Conservation (phyloP, 208 protist genomes). For the Zelonia costaricensis region DNA sequence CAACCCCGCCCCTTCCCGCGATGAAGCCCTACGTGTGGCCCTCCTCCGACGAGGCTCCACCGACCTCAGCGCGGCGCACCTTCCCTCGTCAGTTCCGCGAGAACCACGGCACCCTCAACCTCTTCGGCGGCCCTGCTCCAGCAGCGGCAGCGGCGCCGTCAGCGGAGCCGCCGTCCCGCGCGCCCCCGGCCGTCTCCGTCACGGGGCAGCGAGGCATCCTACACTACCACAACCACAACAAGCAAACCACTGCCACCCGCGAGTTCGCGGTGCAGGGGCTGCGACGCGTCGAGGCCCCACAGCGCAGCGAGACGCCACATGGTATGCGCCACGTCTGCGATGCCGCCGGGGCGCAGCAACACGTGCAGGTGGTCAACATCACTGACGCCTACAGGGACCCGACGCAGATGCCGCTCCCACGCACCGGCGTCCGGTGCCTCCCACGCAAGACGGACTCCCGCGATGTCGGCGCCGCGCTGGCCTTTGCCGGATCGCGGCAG, state of each 20-base stretch:
- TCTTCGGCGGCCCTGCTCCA: slow-evolving; percentile 20
- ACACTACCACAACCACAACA: slow-evolving; percentile 39
- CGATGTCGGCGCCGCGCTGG: slow-evolving; percentile 40
- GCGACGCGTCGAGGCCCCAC: slow-evolving; percentile 39
- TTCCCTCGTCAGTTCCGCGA: slow-evolving; percentile 19
- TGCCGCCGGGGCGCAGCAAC: slow-evolving; percentile 46
- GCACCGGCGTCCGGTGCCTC: slow-evolving; percentile 46
- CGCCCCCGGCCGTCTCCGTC: background rate
- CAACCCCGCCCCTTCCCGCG: background rate
- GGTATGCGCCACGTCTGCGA: slow-evolving; percentile 50
- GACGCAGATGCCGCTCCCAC: slow-evolving; percentile 37
- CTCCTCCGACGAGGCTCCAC: slow-evolving; percentile 18
- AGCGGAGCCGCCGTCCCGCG: background rate
- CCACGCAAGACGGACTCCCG: slow-evolving; percentile 15
- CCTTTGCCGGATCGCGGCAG: slow-evolving; percentile 26
- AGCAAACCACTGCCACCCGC: slow-evolving; percentile 48
- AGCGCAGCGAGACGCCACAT: slow-evolving; percentile 43
- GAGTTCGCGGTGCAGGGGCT: slow-evolving; percentile 60
- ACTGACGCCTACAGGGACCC: slow-evolving; percentile 73
- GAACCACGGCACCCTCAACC: slow-evolving; percentile 47
- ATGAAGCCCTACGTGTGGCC: slow-evolving; percentile 37
- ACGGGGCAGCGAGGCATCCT: slow-evolving; percentile 14
- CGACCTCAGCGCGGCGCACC: slow-evolving; percentile 21
- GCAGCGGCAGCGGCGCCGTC: background rate
- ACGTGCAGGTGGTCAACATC: slow-evolving; percentile 83